These are phyloP conservation scores for Benincasa hispida DNA, from an alignment of 306 rosid species.

Conservation along the genomic window DNA sequence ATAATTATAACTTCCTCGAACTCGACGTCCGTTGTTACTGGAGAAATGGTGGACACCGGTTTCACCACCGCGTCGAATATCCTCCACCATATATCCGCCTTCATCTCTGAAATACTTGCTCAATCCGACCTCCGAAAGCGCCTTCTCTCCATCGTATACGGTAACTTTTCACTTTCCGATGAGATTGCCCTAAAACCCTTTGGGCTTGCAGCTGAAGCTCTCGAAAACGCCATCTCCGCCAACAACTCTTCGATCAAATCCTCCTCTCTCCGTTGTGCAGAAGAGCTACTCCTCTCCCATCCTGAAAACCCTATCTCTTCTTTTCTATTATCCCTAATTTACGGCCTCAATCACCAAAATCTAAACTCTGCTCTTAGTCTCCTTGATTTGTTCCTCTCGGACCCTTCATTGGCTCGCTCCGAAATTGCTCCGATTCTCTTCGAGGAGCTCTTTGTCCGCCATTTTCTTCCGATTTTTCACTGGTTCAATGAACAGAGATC, in stretches of 20 bases:
- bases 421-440: conserved; percentile 61
- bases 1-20: not conserved
- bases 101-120: conserved; percentile 30
- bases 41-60: conserved; percentile 19
- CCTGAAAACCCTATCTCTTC: conserved; percentile 34
- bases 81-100: conserved; percentile 34
- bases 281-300: conserved; percentile 50
- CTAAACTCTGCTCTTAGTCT: conserved; percentile 34
- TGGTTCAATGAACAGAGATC: conserved; percentile 47
- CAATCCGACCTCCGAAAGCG: conserved; percentile 38
- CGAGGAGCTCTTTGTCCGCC: conserved; percentile 49
- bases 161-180: conserved; percentile 10
- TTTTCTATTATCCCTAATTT: conserved; percentile 48
- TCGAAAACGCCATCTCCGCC: conserved; percentile 41
- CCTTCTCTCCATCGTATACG: conserved; percentile 29
- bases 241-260: conserved; percentile 23
- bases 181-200: conserved; percentile 30
- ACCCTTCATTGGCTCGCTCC: conserved; percentile 46
- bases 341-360: conserved; percentile 29
- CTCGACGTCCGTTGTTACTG: conserved; percentile 4
- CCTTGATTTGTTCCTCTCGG: conserved; percentile 33
- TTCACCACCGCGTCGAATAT: conserved; percentile 34
- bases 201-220: conserved; percentile 38
- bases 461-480: conserved; percentile 51
- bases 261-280: conserved; percentile 48